Evolutionary conservation across 2,329 filamentous ascomycete species (phyloP).

Genomic region (Massarina eburnea): DNA sequence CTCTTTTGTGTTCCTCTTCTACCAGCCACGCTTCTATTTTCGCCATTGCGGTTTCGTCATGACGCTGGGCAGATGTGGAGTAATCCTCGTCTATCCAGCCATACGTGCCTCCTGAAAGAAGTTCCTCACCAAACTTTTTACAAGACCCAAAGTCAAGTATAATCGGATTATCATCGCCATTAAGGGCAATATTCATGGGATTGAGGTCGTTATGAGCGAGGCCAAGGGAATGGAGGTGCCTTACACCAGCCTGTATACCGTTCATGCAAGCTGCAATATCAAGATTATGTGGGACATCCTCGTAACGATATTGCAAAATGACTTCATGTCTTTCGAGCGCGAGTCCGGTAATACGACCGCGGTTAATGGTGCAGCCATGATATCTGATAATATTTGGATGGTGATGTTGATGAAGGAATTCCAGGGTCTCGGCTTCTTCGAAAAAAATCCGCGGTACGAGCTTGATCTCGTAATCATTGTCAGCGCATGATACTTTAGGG

Average conservation of each 20-base stretch:
- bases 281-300: constrained; percentile 15
- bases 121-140: constrained; percentile 8
- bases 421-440: constrained; percentile 26
- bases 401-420: constrained; percentile 23
- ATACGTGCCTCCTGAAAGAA: constrained; percentile 10
- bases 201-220: constrained; percentile 10
- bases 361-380: constrained; percentile 29
- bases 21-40: constrained; percentile 13
- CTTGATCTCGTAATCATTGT: constrained; percentile 24
- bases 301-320: constrained; percentile 15
- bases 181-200: constrained; percentile 11
- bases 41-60: constrained; percentile 6
- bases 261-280: constrained; percentile 19
- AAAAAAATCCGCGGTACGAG: constrained; percentile 31
- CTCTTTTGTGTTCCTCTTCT: background rate
- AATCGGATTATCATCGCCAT: constrained; percentile 8
- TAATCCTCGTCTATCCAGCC: constrained; percentile 15
- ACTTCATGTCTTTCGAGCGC: constrained; percentile 27
- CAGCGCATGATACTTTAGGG: constrained; percentile 30
- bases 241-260: constrained; percentile 29
- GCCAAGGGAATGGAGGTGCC: constrained; percentile 37
- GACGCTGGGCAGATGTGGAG: constrained; percentile 5
- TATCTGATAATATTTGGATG: constrained; percentile 33
- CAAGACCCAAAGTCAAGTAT: constrained; percentile 16
- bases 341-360: constrained; percentile 27